Percentiles rank a stretch among this genome's conserved stretches.
phyloP scores from a whole-genome alignment of 371 early-diverging fungal species.

The Saksenaea oblongispora region DNA sequence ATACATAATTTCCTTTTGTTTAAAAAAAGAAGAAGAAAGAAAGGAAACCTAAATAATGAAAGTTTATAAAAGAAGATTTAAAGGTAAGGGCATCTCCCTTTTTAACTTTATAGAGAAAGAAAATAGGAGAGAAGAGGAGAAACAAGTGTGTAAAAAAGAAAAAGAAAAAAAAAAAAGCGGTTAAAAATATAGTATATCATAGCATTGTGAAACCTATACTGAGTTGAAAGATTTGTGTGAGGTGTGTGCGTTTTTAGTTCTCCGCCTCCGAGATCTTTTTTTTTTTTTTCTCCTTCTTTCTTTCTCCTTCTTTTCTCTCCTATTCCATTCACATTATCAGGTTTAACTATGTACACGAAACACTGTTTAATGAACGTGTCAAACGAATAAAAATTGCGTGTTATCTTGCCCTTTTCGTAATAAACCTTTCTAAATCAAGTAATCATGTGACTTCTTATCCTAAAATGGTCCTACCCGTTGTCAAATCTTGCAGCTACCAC shows the following conservation, averaged over 20 bases:
- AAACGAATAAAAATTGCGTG: not conserved
- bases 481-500: not conserved
- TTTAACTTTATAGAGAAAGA: slow-evolving; percentile 2
- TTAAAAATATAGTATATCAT: not conserved
- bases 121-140: slow-evolving; percentile 1
- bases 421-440: not conserved
- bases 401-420: not conserved
- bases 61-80: not conserved
- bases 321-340: slow-evolving; percentile 1
- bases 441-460: not conserved
- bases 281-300: not conserved
- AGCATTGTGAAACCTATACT: not conserved
- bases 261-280: not conserved
- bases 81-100: not conserved
- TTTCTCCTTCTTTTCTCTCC: slow-evolving; percentile 1
- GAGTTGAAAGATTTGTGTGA: not conserved
- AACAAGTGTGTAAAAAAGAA: not conserved
- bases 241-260: not conserved
- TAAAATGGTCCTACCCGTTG: not conserved
- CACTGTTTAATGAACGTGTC: not conserved
- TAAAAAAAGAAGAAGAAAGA: not conserved
- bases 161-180: slow-evolving; percentile 11
- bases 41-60: not conserved
- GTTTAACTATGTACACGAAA: slow-evolving; percentile 2
- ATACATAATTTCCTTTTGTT: slow-evolving; percentile 19